Percentiles rank a stretch among this genome's conserved stretches.
Evolutionary conservation across 2,329 filamentous ascomycete genomes (phyloP).

Genomic region (Dryadomyces quercus-mongolicae): DNA sequence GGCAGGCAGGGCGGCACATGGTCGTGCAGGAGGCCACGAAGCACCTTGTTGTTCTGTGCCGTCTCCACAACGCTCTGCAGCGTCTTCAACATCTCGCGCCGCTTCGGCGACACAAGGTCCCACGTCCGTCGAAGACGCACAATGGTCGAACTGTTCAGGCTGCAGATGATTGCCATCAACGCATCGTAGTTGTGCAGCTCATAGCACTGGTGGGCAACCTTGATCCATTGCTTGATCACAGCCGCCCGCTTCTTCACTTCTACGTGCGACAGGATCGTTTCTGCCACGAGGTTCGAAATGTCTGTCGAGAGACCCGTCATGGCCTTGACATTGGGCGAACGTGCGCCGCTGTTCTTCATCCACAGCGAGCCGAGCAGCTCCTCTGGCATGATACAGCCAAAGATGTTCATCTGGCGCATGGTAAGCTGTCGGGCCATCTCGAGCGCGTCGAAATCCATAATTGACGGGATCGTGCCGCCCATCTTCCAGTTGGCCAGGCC

Average conservation of each 20-base stretch:
- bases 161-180: constrained; percentile 93
- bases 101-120: constrained; percentile 77
- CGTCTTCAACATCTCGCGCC: constrained; percentile 64
- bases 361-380: constrained; percentile 87
- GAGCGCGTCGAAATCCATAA: constrained; percentile 82
- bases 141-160: constrained; percentile 83
- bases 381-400: constrained; percentile 83
- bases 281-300: constrained; percentile 81
- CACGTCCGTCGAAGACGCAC: constrained; percentile 80
- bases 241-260: constrained; percentile 85
- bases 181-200: constrained; percentile 94
- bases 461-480: constrained; percentile 55
- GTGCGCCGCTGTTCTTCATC: constrained; percentile 74
- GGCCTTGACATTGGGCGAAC: constrained; percentile 80
- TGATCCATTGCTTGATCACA: constrained; percentile 97
- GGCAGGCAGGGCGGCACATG: constrained; percentile 87
- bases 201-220: constrained; percentile 75
- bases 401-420: constrained; percentile 80
- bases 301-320: constrained; percentile 92
- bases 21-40: constrained; percentile 72
- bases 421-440: constrained; percentile 90
- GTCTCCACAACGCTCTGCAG: constrained; percentile 81
- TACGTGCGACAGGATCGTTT: constrained; percentile 78
- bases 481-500: constrained; percentile 59
- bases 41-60: constrained; percentile 77